A percentile compares a stretch with the other conserved stretches of the same genome.
phyloP scores from a whole-genome alignment of 2,329 filamentous ascomycete species.

The Botrytis pseudocinerea region DNA sequence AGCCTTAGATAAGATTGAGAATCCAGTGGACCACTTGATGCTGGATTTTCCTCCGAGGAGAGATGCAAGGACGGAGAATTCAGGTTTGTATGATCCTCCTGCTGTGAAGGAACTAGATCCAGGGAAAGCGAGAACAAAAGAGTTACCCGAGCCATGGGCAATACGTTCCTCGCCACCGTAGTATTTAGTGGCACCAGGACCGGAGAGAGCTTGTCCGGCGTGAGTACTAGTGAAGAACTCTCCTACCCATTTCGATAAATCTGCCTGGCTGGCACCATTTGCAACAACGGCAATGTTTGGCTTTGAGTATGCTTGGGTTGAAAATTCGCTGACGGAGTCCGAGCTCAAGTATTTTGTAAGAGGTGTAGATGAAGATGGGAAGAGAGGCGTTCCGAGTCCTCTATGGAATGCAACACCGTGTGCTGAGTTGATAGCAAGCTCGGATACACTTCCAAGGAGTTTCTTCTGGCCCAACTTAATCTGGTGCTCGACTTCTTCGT shows the following conservation, averaged over 20 bases:
- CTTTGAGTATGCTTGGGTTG: conserved; percentile 80
- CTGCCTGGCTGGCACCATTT: conserved; percentile 76
- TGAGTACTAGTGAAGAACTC: conserved; percentile 84
- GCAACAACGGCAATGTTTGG: conserved; percentile 88
- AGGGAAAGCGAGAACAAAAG: conserved; percentile 88
- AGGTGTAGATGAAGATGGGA: conserved; percentile 70
- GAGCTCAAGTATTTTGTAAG: conserved; percentile 79
- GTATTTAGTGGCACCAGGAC: conserved; percentile 75
- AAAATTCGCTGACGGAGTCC: conserved; percentile 72
- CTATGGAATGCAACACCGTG: conserved; percentile 90
- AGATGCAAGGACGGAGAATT: conserved; percentile 81
- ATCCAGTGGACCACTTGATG: conserved; percentile 95
- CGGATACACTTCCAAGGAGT: conserved; percentile 60
- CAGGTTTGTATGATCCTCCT: conserved; percentile 77
- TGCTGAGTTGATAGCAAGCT: conserved; percentile 79
- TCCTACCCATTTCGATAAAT: conserved; percentile 84
- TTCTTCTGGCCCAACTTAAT: conserved; percentile 77
- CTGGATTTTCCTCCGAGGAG: conserved; percentile 86
- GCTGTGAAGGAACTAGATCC: conserved; percentile 74
- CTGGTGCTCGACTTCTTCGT: conserved; percentile 79
- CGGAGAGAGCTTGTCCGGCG: conserved; percentile 53
- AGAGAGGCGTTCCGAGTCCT: conserved; percentile 79
- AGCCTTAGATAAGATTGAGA: conserved; percentile 84
- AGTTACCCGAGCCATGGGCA: conserved; percentile 73
- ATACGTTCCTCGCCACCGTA: conserved; percentile 93